Evolutionary conservation across 73 alveolate genomes (phyloP), one percentile per base, ranked within the genome.

Genomic region (Paramecium octaurelia): DNA sequence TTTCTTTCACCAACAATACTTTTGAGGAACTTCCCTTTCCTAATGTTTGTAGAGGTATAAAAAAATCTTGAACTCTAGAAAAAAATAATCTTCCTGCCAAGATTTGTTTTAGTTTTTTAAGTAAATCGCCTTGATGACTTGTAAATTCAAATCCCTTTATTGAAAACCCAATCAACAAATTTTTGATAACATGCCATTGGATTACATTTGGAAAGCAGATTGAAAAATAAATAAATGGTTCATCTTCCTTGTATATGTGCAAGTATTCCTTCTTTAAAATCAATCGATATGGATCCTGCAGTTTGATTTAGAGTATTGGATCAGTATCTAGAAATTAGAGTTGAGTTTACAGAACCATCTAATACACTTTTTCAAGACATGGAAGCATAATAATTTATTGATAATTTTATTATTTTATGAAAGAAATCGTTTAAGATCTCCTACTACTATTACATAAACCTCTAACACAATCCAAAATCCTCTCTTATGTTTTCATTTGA

Each of bases 11-110:
- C 34, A 75, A 38, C n/a, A 75, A 38, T 24, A 75, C 88, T 75
- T 75, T 75, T 21, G 88, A 35, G 6, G 58, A 75, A 18, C 88
- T 75, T 35, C 88, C 88, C 60, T 75, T 75, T 36, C 88, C 88
- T 24, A 75, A 42, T 38, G 46, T 35, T 75, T 20, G 18, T 34
- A 75, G 9, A 23, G 88, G 88, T 12, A 29, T 21, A 18, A 29
- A 75, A 42, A 75, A 75, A 38, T 75, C 88, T 75, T 75, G 68
- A 29, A 75, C 88, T 27, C 11, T 75, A 11, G 88, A 38, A 36
- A 38, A 75, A 18, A 75, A 75, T 21, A 75, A 34, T 42, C 88
- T 75, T 23, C 88, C 88, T 38, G 58, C 88, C 14, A 75, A 75
- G 36, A 35, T 38, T 35, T 21, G 18, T 29, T 75, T 29, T 38